Conservation (phyloP, 306 rosid species). For the Hippophae gyantsensis region DNA sequence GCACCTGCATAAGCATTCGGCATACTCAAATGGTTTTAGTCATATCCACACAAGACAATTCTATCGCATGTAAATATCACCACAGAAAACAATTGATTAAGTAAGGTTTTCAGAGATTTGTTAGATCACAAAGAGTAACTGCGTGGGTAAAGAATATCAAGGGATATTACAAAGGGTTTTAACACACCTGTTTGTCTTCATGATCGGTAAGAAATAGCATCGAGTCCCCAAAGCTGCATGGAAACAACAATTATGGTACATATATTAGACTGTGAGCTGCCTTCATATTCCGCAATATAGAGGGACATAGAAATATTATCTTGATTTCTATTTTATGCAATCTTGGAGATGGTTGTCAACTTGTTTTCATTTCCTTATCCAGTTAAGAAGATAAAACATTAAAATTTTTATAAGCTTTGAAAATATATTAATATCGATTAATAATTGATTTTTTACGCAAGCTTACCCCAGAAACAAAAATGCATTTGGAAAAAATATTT, state of each 20-base stretch:
- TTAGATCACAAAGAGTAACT: neutral
- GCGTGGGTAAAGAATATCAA: neutral
- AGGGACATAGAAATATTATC: neutral
- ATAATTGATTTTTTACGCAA: neutral
- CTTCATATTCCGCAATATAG: conserved; percentile 2
- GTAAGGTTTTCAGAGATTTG: neutral
- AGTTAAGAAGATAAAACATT: neutral
- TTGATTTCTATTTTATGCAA: neutral
- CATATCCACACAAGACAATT: conserved; percentile 4
- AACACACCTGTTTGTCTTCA: conserved; percentile 73
- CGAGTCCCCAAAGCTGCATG: conserved; percentile 80
- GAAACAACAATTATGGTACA: conserved; percentile 23
- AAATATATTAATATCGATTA: neutral
- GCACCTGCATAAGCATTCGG: conserved; percentile 52
- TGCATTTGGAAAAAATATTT: neutral
- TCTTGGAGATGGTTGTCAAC: neutral
- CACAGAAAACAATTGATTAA: neutral
- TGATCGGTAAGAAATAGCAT: conserved; percentile 92
- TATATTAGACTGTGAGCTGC: conserved; percentile 2
- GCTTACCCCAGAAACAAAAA: neutral
- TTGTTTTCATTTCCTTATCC: neutral
- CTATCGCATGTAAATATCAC: neutral
- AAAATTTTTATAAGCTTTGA: neutral
- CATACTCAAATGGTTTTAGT: conserved; percentile 5
- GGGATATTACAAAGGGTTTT: neutral